These are phyloP conservation scores for Allomyces macrogynus DNA, from an alignment of 192 early-diverging fungal genomes.

Conservation along the genomic window DNA sequence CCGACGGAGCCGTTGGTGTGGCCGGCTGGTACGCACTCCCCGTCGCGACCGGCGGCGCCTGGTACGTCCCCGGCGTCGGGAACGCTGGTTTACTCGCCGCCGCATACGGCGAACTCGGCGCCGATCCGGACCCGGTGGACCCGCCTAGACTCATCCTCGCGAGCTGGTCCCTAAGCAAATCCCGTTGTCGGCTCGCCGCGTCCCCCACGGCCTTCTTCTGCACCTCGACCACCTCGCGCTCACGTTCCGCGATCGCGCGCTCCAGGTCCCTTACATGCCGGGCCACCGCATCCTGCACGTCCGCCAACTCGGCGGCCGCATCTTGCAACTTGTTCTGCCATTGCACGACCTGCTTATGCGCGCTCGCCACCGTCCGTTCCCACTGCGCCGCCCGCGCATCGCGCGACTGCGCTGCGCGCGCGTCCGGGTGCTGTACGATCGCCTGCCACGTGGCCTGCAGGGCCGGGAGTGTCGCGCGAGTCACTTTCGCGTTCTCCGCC, in stretches of 20 bases:
- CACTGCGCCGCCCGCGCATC: not conserved
- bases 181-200: not conserved
- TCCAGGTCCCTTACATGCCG: too few species aligned
- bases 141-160: not conserved
- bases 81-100: too few species aligned
- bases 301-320: not conserved
- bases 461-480: not conserved
- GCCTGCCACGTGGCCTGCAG: not conserved
- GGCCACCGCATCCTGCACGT: not conserved
- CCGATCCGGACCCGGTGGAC: not conserved
- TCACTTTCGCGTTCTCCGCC: not conserved
- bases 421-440: not conserved
- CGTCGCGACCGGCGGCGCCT: too few species aligned
- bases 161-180: not conserved
- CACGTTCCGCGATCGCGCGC: too few species aligned
- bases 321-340: not conserved
- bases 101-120: not conserved
- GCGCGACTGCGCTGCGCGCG: not conserved
- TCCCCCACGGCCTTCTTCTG: not conserved
- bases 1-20: too few species aligned
- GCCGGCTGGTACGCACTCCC: too few species aligned
- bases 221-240: not conserved
- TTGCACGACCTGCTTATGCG: not conserved
- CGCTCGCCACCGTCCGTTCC: not conserved
- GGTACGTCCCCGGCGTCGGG: too few species aligned